Evolutionary conservation across 1,284 basidiomycete genomes (phyloP), one percentile per base, ranked within the genome.

Genomic region (Polyporus tsugae): DNA sequence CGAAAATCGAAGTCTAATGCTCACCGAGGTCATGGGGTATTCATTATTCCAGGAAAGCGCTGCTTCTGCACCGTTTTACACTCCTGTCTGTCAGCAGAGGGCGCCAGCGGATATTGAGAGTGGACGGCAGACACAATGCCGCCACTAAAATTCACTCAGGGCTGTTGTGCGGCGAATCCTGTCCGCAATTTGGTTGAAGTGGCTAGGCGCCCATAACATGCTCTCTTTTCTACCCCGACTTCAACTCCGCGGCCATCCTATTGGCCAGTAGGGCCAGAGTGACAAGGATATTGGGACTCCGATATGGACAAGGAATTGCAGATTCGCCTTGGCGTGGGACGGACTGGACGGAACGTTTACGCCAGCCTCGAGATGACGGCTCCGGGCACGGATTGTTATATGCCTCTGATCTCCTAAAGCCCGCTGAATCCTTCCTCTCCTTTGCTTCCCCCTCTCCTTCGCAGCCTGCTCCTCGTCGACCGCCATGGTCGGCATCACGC

Each of bases 401-500:
- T 59, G 57, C 19, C 36, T 35, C 38, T 59, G n/a, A 25, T 39
- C 36, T 39, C 63, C 64, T 66, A 64, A 65, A 44, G 39, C 41
- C 68, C 60, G 66, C 62, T 39, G 38, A 38, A 65, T 53, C 22
- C 64, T 59, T 61, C 62, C 55, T 62, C 64, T 63, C 65, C 69
- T 55, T 59, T 62, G 49, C n/a, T 42, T 29, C 33, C 36, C 25
- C 52, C 53, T 42, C 53, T 17, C 63, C 64, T 38, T 55, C 35
- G 49, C 69, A 64, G 35, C 29, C 19, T 33, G 22, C 60, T 60
- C 61, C 46, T 33, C 61, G 61, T 44, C 69, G 63, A 68, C 68
- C 58, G 58, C 67, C 62, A 71, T 66, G 66, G 71, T 75, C 66
- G 74, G 71, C 57, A 25, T 76, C 22, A 62, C 76, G 9, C 75